These are phyloP conservation scores for Hypoxylon fuscum DNA, from an alignment of 495 filamentous ascomycete species.

Conservation along the genomic window DNA sequence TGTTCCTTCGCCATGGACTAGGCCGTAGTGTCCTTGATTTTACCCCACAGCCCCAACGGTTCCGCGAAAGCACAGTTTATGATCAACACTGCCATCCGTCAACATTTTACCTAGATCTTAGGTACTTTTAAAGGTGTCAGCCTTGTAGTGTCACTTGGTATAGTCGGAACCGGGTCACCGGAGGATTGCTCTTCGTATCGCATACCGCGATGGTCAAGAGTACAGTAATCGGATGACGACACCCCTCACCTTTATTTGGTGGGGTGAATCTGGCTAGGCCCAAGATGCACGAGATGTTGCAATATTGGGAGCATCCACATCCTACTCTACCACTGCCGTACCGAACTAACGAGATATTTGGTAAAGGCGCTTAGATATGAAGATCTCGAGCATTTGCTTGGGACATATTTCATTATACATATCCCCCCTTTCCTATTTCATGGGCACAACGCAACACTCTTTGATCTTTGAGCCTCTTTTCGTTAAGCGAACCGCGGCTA, in stretches of 20 bases:
- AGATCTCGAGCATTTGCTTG: conserved; percentile 8
- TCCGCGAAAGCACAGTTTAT: not conserved
- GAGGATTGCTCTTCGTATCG: conserved; percentile 22
- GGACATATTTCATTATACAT: conserved; percentile 11
- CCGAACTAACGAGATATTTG: conserved; percentile 14
- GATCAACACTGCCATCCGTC: not conserved
- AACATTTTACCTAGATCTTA: no score
- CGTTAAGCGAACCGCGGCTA: conserved; percentile 24
- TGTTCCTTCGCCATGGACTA: no score
- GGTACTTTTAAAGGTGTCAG: conserved; percentile 13
- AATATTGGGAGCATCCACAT: conserved; percentile 31
- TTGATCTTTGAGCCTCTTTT: conserved; percentile 4
- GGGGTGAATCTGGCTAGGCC: conserved; percentile 16
- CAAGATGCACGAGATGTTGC: conserved; percentile 29
- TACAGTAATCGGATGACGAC: conserved; percentile 42
- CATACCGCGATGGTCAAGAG: conserved; percentile 24
- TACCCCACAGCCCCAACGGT: no score
- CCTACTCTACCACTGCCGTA: conserved; percentile 24
- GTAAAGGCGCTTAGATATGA: conserved; percentile 17
- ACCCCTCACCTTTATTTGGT: conserved; percentile 27
- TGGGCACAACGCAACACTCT: not conserved
- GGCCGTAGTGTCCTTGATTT: no score
- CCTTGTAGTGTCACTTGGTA: conserved; percentile 21
- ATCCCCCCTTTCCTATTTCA: conserved; percentile 2
- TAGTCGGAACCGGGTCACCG: conserved; percentile 31